Evolutionary conservation across 257 asterid genomes (phyloP).

Genomic region (Solanum gandarillasii): DNA sequence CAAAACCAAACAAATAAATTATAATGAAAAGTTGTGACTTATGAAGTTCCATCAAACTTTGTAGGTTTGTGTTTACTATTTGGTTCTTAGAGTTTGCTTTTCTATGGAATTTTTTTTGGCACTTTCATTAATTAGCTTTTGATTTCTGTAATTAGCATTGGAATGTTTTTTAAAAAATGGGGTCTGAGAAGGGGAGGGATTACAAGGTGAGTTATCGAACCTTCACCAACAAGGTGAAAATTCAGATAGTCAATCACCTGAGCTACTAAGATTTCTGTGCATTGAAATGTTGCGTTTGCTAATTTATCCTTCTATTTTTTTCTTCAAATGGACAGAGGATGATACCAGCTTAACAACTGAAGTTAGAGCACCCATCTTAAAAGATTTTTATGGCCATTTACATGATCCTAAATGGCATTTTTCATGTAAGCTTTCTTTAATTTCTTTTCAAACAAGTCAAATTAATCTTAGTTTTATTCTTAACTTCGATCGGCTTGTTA

Average conservation of each 20-base stretch:
- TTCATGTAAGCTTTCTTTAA: slow-evolving; percentile 27
- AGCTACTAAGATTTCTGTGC: not conserved
- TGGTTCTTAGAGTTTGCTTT: too few relatives aligned
- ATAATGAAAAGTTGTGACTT: too few relatives aligned
- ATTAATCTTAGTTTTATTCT: not conserved
- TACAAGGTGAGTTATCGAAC: too few relatives aligned
- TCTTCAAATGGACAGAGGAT: slow-evolving; percentile 52
- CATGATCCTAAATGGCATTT: slow-evolving; percentile 77
- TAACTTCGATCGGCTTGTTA: not conserved
- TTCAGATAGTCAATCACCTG: not conserved
- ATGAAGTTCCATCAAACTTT: too few relatives aligned
- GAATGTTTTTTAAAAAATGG: too few relatives aligned
- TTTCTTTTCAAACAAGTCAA: not conserved
- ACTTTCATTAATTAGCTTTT: too few relatives aligned
- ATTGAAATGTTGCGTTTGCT: not conserved
- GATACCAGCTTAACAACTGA: slow-evolving; percentile 78
- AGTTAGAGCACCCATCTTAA: slow-evolving; percentile 71
- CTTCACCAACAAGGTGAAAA: not conserved
- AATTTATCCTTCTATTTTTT: not conserved
- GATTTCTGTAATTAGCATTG: too few relatives aligned
- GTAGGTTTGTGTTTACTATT: too few relatives aligned
- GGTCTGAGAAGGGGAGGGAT: too few relatives aligned
- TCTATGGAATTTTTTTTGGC: too few relatives aligned
- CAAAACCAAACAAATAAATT: too few relatives aligned
- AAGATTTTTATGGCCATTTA: slow-evolving; percentile 58